Evolutionary conservation across 2,329 filamentous ascomycete species (phyloP), one percentile per base, ranked within the genome.

Genomic region (Diaporthe ampelina): DNA sequence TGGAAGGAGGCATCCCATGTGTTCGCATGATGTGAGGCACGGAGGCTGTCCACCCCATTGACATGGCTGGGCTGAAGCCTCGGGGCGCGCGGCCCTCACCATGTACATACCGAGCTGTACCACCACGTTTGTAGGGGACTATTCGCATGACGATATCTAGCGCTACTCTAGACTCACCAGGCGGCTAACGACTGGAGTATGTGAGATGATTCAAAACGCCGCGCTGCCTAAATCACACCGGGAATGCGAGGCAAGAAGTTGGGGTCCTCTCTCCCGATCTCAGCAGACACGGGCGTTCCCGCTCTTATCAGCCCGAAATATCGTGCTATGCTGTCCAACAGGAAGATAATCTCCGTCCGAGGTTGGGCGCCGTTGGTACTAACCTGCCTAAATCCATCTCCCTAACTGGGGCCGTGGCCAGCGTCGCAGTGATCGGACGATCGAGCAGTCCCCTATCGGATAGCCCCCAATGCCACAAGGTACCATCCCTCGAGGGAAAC

Each of bases 311-410:
- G 63, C 45, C 63, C 63, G 63, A 40, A 26, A 54, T 54, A 40
- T 54, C 63, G 32, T 68, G 48, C 32, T 21, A 54, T 54, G n/a
- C 48, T 54, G 63, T 40, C 29, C 32, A 40, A n/a, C 24, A 37
- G 45, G 29, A 68, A 54, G 32, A 68, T 37, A 40, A 37, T 40
- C 63, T 54, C 63, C 63, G 40, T 68, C 63, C 48, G 63, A 68
- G 63, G 45, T 67, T 68, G 63, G 48, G 17, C n/a, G 48, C 70
- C 70, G 70, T 72, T 72, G 57, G 21, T 72, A 58, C 57, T 72
- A 63, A 58, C 57, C 21, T 71, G 56, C 19, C 56, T 24, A 52
- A 21, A 52, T n/a, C 19, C 32, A 59, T 61, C 40, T 21, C 29
- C 57, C 57, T 63, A 35, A 40, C 48, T 40, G 69, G n/a, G 57